Percentiles rank a stretch among this genome's conserved stretches.
These are phyloP conservation scores for Mallotus nudiflorus DNA, from an alignment of 345 rosid species.

Conservation along the genomic window DNA sequence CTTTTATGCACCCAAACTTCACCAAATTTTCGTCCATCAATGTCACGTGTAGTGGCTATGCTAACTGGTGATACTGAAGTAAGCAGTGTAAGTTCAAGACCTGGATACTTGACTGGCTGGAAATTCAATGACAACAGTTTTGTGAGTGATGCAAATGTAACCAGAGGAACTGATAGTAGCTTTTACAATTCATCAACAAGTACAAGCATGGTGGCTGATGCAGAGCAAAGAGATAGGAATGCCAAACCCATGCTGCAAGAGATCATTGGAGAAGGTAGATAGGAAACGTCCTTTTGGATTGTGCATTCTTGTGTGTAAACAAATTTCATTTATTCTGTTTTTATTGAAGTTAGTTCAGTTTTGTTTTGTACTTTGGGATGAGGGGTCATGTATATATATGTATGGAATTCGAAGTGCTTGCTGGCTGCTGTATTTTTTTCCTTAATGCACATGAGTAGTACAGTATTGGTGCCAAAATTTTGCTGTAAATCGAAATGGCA, in stretches of 20 bases:
- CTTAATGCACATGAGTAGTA: too few relatives aligned
- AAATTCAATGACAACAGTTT: constrained; percentile 47
- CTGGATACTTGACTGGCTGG: constrained; percentile 63
- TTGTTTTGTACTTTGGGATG: too few relatives aligned
- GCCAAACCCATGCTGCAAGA: constrained; percentile 19
- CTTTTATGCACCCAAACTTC: constrained; percentile 65
- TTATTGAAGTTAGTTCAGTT: too few relatives aligned
- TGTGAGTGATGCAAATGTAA: constrained; percentile 18
- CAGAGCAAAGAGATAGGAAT: not conserved
- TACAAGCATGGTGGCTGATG: constrained; percentile 7
- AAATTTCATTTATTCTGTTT: too few relatives aligned
- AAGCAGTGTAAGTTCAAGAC: constrained; percentile 33
- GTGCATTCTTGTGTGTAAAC: too few relatives aligned
- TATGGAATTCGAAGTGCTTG: too few relatives aligned
- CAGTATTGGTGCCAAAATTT: too few relatives aligned
- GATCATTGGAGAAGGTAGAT: constrained; percentile 28
- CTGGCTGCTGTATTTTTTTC: too few relatives aligned
- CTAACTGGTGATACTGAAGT: constrained; percentile 69
- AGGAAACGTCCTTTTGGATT: not conserved
- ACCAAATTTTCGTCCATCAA: constrained; percentile 51
- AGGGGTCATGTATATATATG: too few relatives aligned
- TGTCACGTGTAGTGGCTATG: constrained; percentile 72
- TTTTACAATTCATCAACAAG: constrained; percentile 19
- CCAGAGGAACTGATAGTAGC: constrained; percentile 16
- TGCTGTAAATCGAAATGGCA: too few relatives aligned